Base-by-base conservation (phyloP, 306 rosid genomes). In the Casuarina glauca region DNA sequence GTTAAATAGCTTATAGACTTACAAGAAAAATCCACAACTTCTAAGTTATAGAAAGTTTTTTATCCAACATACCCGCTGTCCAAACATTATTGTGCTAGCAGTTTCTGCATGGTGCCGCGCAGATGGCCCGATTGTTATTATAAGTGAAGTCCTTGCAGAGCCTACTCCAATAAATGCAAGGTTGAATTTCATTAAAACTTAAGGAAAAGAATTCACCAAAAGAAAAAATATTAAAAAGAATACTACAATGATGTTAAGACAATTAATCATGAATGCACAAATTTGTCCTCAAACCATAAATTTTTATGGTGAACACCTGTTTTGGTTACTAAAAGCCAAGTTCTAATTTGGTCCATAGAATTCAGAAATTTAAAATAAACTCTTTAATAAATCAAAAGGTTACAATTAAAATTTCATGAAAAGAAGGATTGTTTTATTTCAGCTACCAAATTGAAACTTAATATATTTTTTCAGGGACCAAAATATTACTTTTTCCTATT, bases 91-190 rank as follows among this genome's bases (percentile, higher is more conserved):
- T 8, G 92, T 88, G 84, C 94, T 82, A 77, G 87, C 85, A 69
- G 94, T 88, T 82, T 90, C 91, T 5, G 84, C 86, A 64, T 81
- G 80, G 72, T 82, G 81, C 58, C 84, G 68, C 63, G 89, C 83
- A 70, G 94, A 90, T 46, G 90, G 90, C 62, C 94, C 92, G 69
- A 90, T 90, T 11, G 89, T 86, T 83, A 87, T 70, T 55, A 90
- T 81, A 76, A 90, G 92, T 42, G 94, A 90, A 86, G 94, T 88
- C 82, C 94, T 90, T 19, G 94, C 90, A 74, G 94, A 84, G 66
- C 94, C 94, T 90, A 57, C 76, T 79, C 64, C 38, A 70, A 42
- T 45, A 39, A 73, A 75, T 46, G 41, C 1, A 49, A 53, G 3
- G 20, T n/a, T 52, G 51, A 76, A 73, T 45, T 57, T 79, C 49